Evolutionary conservation across 768 basidiomycete species (phyloP).

Genomic region (Agrocybe chaxingu): DNA sequence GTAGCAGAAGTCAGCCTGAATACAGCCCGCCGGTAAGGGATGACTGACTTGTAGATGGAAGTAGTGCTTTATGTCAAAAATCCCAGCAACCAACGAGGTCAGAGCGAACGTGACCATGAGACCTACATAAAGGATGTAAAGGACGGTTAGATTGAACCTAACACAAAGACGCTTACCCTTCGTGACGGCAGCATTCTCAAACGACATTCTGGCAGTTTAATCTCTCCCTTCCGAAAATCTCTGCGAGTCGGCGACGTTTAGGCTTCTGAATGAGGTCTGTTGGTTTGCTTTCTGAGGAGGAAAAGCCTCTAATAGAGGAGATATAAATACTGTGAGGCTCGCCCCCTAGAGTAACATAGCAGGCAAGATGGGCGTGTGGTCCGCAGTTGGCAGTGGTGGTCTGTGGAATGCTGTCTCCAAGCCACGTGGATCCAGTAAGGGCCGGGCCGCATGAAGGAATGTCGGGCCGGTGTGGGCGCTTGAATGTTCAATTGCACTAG

Average conservation of each 20-base stretch:
- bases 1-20: constrained; percentile 2
- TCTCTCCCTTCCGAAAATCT: background rate
- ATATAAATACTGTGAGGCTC: too few species aligned
- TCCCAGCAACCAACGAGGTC: constrained; percentile 67
- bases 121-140: constrained; percentile 37
- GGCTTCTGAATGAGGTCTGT: background rate
- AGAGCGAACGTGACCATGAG: constrained; percentile 73
- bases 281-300: background rate
- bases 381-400: too few species aligned
- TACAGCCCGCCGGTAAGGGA: constrained; percentile 1
- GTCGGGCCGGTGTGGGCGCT: too few species aligned
- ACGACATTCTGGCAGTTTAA: constrained; percentile 50
- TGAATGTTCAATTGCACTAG: too few species aligned
- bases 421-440: too few species aligned
- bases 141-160: background rate
- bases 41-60: constrained; percentile 72
- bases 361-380: too few species aligned
- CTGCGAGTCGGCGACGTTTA: too few species aligned
- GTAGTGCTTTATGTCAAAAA: constrained; percentile 88
- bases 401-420: too few species aligned
- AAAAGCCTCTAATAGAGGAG: too few species aligned
- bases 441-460: too few species aligned
- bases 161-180: constrained; percentile 51
- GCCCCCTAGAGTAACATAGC: too few species aligned
- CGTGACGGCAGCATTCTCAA: constrained; percentile 79